Evolutionary conservation across 2,329 filamentous ascomycete genomes (phyloP), one percentile per base, ranked within the genome.

Genomic region (Lachnellula suecica): DNA sequence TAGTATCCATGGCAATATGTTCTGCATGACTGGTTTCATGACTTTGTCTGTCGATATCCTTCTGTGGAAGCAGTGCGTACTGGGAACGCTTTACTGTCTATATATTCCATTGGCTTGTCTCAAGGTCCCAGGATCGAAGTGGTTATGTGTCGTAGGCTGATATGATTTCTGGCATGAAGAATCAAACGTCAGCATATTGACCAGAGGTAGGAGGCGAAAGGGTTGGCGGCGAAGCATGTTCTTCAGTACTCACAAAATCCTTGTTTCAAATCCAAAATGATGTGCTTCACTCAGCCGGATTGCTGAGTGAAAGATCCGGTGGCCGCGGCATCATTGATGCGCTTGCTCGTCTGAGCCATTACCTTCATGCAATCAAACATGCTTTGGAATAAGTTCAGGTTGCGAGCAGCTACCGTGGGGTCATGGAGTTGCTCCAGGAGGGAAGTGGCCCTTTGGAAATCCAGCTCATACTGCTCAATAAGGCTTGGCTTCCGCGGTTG

Each of bases 21-120:
- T 56, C 42, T 61, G 61, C 60, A 63, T 64, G 61, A 58, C 61
- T 63, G 61, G 59, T 56, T 51, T 41, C 60, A 64, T 61, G 61
- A 56, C 60, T 61, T 53, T 37, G 48, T 51, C 59, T 60, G 57
- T 61, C 59, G 54, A 60, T 60, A 41, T 60, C 54, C 53, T 54
- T 11, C 25, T 41, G 31, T 24, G 43, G 42, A 13, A 47, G 25
- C 11, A 29, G 27, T 45, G 51, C 55, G 58, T 60, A 58, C 58
- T 60, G 58, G 54, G 53, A 58, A 60, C 60, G 60, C 58, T 51
- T 44, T 56, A 52, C 45, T 49, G 29, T 44, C 25, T 50, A 41
- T 49, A 44, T 50, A 37, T 46, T 25, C 45, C 52, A 46, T 53
- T 47, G 25, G 34, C 19, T 47, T 17, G 20, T 43, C 20, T 20